Evolutionary conservation across 2,329 filamentous ascomycete genomes (phyloP).

Genomic region (Curvularia sp.): DNA sequence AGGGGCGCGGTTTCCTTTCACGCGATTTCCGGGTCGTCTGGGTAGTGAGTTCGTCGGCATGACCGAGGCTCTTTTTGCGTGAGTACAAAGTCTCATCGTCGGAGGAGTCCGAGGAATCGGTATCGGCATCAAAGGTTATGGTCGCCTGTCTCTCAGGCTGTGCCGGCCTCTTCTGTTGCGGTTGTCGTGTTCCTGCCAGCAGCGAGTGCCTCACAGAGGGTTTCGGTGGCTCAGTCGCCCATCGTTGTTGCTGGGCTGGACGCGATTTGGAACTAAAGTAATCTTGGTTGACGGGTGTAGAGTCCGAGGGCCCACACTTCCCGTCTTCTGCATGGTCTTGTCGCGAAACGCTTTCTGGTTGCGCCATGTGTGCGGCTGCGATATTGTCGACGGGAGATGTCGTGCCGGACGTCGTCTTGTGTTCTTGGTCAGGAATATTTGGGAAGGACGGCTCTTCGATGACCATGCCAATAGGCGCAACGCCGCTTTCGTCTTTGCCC

Average conservation of each 20-base stretch:
- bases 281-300: constrained; percentile 2
- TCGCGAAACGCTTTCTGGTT: neutral
- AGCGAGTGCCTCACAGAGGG: constrained; percentile 31
- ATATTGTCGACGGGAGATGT: neutral
- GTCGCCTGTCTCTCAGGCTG: constrained; percentile 32
- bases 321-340: neutral
- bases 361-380: constrained; percentile 1
- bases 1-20: constrained; percentile 41
- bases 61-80: constrained; percentile 27
- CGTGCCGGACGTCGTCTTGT: neutral
- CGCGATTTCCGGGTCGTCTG: constrained; percentile 18
- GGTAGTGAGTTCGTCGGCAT: constrained; percentile 16
- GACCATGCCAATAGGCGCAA: constrained; percentile 29
- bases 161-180: constrained; percentile 18
- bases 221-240: constrained; percentile 42
- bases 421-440: constrained; percentile 23
- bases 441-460: constrained; percentile 37
- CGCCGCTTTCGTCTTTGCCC: constrained; percentile 12
- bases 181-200: constrained; percentile 28
- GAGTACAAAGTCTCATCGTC: constrained; percentile 33
- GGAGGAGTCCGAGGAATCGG: constrained; percentile 32
- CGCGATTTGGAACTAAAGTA: constrained; percentile 17
- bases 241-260: constrained; percentile 36
- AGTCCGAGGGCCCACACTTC: neutral
- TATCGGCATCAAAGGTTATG: constrained; percentile 42